Evolutionary conservation across 1,284 basidiomycete genomes (phyloP).

Genomic region (Anthracocystis setariae): DNA sequence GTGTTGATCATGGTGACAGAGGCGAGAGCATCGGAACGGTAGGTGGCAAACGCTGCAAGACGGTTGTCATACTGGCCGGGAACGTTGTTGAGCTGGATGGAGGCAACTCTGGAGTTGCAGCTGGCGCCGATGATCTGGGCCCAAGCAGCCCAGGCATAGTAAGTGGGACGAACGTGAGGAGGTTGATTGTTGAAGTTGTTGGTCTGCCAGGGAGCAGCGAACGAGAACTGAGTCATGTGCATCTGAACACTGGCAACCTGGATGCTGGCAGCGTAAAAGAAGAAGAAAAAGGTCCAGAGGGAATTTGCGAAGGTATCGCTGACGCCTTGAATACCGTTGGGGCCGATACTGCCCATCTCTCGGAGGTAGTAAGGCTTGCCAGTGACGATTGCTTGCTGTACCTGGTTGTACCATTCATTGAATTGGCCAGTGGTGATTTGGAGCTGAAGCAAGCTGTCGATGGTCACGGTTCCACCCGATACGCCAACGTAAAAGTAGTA

Average conservation of each 20-base stretch:
- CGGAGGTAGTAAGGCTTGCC: slow-evolving; percentile 59
- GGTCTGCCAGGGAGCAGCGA: slow-evolving; percentile 53
- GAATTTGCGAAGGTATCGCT: slow-evolving; percentile 56
- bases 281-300: slow-evolving; percentile 60
- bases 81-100: slow-evolving; percentile 26
- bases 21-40: slow-evolving; percentile 30
- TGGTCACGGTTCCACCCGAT: slow-evolving; percentile 36
- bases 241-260: slow-evolving; percentile 56
- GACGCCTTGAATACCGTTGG: slow-evolving; percentile 53
- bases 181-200: slow-evolving; percentile 20
- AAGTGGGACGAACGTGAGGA: slow-evolving; percentile 52
- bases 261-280: slow-evolving; percentile 55
- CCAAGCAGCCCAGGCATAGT: slow-evolving; percentile 59
- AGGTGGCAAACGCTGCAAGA: slow-evolving; percentile 44
- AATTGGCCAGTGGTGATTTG: slow-evolving; percentile 44
- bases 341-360: slow-evolving; percentile 59
- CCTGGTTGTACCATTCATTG: slow-evolving; percentile 49
- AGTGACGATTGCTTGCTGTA: slow-evolving; percentile 41
- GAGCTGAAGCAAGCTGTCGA: slow-evolving; percentile 46
- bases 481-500: slow-evolving; percentile 59
- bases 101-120: slow-evolving; percentile 44
- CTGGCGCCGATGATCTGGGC: slow-evolving; percentile 52
- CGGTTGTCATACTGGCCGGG: slow-evolving; percentile 43
- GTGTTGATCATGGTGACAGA: slow-evolving; percentile 56
- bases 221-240: slow-evolving; percentile 55